Conservation (phyloP, 2,329 filamentous ascomycete genomes). For the Aspergillus sp. region DNA sequence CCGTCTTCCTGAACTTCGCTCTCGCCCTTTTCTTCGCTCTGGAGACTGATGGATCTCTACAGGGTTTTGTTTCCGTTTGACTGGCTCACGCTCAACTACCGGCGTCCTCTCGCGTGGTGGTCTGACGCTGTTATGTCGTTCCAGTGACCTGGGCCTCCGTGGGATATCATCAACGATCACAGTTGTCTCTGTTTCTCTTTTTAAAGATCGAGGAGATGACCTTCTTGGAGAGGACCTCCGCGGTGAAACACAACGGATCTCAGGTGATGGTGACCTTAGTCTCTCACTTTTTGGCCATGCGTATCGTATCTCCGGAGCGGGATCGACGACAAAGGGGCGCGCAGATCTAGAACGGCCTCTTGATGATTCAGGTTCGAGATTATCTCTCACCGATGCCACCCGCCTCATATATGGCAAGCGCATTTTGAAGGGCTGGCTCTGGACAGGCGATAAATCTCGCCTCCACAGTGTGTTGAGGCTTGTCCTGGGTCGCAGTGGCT, state of each 20-base stretch:
- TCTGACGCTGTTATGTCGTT: conserved; percentile 6
- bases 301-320: conserved; percentile 9
- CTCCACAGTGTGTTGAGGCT: background rate
- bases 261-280: conserved; percentile 1
- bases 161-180: background rate
- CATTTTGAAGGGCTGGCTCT: conserved; percentile 14
- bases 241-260: conserved; percentile 10
- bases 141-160: background rate
- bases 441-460: conserved; percentile 9
- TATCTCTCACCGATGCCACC: background rate
- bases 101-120: conserved; percentile 20
- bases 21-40: conserved; percentile 5
- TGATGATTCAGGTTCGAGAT: background rate
- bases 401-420: conserved; percentile 17
- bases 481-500: conserved; percentile 1
- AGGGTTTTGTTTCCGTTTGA: conserved; percentile 3
- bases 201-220: background rate
- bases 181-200: background rate
- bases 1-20: conserved; percentile 4
- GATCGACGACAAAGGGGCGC: conserved; percentile 16
- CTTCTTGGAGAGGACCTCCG: background rate
- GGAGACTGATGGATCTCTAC: conserved; percentile 18
- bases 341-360: conserved; percentile 11
- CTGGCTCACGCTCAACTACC: conserved; percentile 20
- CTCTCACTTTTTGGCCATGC: conserved; percentile 1